phyloP scores from a whole-genome alignment of 306 rosid genomes.

The Sindora glabra region DNA sequence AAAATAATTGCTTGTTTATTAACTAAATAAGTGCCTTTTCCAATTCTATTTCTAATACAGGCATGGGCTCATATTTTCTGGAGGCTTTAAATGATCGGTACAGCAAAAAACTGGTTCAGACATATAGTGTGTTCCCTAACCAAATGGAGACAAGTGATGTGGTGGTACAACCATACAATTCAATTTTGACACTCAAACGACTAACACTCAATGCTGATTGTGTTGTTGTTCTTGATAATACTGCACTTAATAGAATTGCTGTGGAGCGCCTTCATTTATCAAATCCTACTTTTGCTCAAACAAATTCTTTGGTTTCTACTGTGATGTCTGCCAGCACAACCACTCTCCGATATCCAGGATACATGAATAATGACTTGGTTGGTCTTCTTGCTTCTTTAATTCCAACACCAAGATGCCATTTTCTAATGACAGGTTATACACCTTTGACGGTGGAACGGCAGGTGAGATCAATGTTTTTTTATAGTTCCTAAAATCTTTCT shows the following conservation, averaged over 20 bases:
- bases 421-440: conserved; percentile 98
- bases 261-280: conserved; percentile 97
- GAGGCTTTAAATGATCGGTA: conserved; percentile 96
- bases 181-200: conserved; percentile 92
- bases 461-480: conserved; percentile 33
- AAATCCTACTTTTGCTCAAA: conserved; percentile 96
- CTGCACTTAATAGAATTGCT: conserved; percentile 93
- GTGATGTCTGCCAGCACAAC: conserved; percentile 99
- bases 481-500: neutral
- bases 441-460: conserved; percentile 98
- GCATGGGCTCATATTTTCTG: conserved; percentile 95
- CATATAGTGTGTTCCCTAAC: conserved; percentile 96
- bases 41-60: conserved; percentile 34
- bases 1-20: too few relatives aligned
- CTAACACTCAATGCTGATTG: conserved; percentile 96
- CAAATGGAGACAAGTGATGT: conserved; percentile 99
- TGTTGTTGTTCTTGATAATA: conserved; percentile 97
- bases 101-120: conserved; percentile 97
- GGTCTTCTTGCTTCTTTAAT: conserved; percentile 97
- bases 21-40: too few relatives aligned
- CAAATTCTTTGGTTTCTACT: conserved; percentile 94
- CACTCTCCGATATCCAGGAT: conserved; percentile 94
- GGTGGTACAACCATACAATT: conserved; percentile 98
- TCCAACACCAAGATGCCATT: conserved; percentile 98
- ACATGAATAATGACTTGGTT: conserved; percentile 99